phyloP scores from a whole-genome alignment of 345 rosid species.

The Citrus mangshanensis region DNA sequence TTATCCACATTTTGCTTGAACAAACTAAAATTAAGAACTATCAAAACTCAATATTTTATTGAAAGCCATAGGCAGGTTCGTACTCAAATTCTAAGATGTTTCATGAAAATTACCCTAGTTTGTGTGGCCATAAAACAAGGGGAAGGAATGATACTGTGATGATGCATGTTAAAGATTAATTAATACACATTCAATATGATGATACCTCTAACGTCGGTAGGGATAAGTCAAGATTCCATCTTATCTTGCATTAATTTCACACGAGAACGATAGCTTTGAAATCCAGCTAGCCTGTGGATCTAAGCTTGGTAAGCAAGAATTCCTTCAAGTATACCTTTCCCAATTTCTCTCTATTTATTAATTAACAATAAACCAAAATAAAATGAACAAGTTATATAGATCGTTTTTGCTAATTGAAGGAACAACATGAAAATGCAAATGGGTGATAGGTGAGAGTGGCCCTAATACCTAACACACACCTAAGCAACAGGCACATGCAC shows the following conservation, averaged over 20 bases:
- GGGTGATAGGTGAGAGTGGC: no score
- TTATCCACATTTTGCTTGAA: no score
- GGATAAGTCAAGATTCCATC: slow-evolving; percentile 42
- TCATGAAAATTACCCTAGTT: slow-evolving; percentile 1
- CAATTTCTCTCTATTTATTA: no score
- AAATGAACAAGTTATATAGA: background rate
- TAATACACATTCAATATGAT: background rate
- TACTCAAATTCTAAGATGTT: slow-evolving; percentile 6
- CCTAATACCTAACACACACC: background rate
- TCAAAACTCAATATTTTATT: no score
- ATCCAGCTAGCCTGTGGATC: slow-evolving; percentile 12
- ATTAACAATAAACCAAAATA: background rate
- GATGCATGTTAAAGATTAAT: background rate
- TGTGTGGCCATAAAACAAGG: slow-evolving; percentile 40
- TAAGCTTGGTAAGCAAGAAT: slow-evolving; percentile 17
- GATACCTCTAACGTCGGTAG: background rate
- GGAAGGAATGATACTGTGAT: background rate
- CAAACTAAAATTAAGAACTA: no score
- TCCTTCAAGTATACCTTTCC: background rate
- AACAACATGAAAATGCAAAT: slow-evolving; percentile 18
- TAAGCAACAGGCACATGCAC: background rate
- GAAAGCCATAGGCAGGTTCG: background rate
- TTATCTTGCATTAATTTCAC: slow-evolving; percentile 12
- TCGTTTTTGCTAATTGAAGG: slow-evolving; percentile 20
- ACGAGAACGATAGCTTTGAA: slow-evolving; percentile 13